Evolutionary conservation across 331 rosid genomes (phyloP).

Genomic region (Dryas integrifolia): DNA sequence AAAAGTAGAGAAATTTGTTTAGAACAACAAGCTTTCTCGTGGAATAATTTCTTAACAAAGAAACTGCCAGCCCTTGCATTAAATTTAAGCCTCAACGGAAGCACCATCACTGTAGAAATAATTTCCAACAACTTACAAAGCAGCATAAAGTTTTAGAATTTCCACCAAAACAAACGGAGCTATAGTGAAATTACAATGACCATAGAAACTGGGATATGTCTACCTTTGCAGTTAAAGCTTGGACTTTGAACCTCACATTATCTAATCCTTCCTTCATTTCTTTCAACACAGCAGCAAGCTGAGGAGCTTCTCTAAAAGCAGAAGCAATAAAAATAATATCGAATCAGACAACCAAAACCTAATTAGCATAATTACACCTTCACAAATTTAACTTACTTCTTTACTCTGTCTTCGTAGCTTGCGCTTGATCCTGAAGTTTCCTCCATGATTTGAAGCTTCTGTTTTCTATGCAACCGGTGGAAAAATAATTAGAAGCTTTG

Average conservation of each 20-base stretch:
- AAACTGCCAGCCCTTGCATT: not conserved
- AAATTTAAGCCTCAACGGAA: not conserved
- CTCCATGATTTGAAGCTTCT: constrained; percentile 6
- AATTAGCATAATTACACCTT: not conserved
- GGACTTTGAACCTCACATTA: constrained; percentile 50
- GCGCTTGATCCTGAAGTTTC: not conserved
- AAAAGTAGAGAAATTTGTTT: not conserved
- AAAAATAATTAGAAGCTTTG: not conserved
- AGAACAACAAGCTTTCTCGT: not conserved
- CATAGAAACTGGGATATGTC: not conserved
- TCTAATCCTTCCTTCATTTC: constrained; percentile 86
- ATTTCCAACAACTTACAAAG: not conserved
- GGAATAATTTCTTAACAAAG: not conserved
- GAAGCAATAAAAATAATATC: not conserved
- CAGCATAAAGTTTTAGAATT: not conserved
- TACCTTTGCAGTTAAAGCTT: constrained; percentile 66
- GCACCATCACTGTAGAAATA: not conserved
- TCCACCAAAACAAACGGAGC: not conserved
- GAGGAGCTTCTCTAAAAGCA: constrained; percentile 53
- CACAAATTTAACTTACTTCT: constrained; percentile 5
- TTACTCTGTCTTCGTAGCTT: not conserved
- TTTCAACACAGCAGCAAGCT: constrained; percentile 54
- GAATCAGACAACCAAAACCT: not conserved
- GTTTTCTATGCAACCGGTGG: not conserved
- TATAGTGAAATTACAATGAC: not conserved